Percentiles rank a stretch among this genome's conserved stretches.
These are phyloP conservation scores for Sparassis latifolia DNA, from an alignment of 1,284 basidiomycete species.

Conservation along the genomic window DNA sequence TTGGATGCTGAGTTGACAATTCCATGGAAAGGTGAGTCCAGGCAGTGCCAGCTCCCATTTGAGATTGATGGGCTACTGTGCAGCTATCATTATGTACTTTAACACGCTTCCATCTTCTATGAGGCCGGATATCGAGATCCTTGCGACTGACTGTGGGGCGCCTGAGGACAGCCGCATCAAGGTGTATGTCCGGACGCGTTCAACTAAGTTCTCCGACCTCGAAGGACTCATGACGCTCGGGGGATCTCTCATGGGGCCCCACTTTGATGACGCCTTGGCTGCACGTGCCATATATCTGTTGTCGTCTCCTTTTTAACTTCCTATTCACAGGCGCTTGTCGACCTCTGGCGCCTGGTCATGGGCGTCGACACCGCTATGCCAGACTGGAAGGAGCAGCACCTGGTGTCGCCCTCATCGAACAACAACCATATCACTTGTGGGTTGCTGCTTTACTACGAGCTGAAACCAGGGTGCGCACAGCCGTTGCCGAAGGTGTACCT, in stretches of 20 bases:
- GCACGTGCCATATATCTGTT: neutral
- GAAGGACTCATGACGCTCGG: neutral
- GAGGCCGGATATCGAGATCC: neutral
- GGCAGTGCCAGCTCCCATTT: neutral
- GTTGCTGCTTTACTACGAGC: neutral
- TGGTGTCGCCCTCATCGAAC: neutral
- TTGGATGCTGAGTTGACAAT: neutral
- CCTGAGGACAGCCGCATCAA: constrained; percentile 1
- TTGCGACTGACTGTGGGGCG: neutral
- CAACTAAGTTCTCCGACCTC: neutral
- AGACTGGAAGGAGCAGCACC: neutral
- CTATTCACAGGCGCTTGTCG: neutral
- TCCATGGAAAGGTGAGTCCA: neutral
- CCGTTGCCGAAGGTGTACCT: constrained; percentile 2
- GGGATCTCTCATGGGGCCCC: neutral
- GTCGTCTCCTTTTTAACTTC: neutral
- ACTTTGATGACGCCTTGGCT: neutral
- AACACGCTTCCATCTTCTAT: neutral
- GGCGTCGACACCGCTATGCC: neutral
- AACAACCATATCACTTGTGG: constrained; percentile 1
- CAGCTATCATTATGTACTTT: neutral
- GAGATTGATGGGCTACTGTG: no score
- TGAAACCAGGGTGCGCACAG: neutral
- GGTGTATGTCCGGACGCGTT: neutral
- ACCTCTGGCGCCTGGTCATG: constrained; percentile 1